A percentile compares a stretch with the other conserved stretches of the same genome.
phyloP scores from a whole-genome alignment of 2,329 filamentous ascomycete genomes.

The Hirsutella minnesotensis region DNA sequence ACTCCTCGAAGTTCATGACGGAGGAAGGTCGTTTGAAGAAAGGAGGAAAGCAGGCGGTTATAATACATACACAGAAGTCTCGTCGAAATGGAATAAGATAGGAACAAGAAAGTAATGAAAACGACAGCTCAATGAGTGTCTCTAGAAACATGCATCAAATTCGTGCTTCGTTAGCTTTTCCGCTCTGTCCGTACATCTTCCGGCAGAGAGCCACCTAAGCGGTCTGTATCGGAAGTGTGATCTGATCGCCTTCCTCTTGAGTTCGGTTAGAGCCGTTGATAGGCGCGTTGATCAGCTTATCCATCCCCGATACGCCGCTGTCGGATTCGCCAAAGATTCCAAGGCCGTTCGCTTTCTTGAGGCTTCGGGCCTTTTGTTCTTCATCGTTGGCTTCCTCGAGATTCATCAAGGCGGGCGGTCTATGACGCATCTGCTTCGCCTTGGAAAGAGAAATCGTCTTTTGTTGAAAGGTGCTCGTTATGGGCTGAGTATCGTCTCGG shows the following conservation, averaged over 20 bases:
- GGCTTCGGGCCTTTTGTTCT: slow-evolving; percentile 9
- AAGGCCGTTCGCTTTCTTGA: slow-evolving; percentile 22
- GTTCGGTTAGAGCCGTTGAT: slow-evolving; percentile 14
- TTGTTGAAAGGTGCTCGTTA: slow-evolving; percentile 90
- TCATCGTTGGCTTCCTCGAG: slow-evolving; percentile 32
- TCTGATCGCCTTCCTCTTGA: slow-evolving; percentile 15
- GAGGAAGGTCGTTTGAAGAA: not conserved
- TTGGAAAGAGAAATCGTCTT: slow-evolving; percentile 91
- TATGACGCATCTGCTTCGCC: slow-evolving; percentile 75
- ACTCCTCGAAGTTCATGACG: not conserved
- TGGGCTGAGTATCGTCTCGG: slow-evolving; percentile 65
- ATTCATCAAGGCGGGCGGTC: slow-evolving; percentile 80
- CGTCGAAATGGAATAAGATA: not conserved
- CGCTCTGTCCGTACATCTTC: slow-evolving; percentile 5
- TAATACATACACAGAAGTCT: not conserved
- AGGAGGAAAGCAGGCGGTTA: not conserved
- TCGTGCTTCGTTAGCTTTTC: slow-evolving; percentile 1
- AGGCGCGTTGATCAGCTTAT: slow-evolving; percentile 21
- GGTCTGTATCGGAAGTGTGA: slow-evolving; percentile 14
- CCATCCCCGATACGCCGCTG: slow-evolving; percentile 29
- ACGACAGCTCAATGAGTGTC: not conserved
- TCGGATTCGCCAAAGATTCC: slow-evolving; percentile 32
- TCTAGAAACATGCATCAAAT: not conserved
- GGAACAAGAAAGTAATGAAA: not conserved
- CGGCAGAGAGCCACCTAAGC: slow-evolving; percentile 15